Base-by-base conservation (phyloP, 805 yeast genomes). In the Zygotorulaspora chibaensis region DNA sequence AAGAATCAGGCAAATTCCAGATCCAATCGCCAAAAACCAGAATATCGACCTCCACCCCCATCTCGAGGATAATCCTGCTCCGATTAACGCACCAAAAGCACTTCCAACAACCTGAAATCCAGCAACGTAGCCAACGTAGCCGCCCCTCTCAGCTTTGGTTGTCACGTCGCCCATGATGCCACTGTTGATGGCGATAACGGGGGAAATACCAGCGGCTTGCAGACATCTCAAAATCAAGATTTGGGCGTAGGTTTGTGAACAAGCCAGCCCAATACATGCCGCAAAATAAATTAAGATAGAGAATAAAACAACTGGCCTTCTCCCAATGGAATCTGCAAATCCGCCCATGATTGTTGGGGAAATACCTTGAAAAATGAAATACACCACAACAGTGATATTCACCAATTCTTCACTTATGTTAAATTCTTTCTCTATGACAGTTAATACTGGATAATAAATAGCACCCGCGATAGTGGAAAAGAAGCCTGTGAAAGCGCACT, bases 191-290 rank as follows among this genome's bases (percentile, higher is more conserved):
- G 95, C 81, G 18, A 87, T 76, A 2, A 87, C 76, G 0, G 95
- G 88, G 0, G 93, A 81, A 4, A 83, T 81, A 11, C 86, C 88
- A 7, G 82, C 73, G 0, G 95, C 89, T 57, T 87, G 90, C n/a
- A 85, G 53, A 62, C 87, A 79, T 50, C 96, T 67, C 28, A 88
- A 66, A 1, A 82, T 76, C 6, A 84, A 64, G n/a, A 88, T 66
- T 18, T 79, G 70, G 66, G 84, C 77, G 58, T 80, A 85, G 1
- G 67, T 72, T 17, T 77, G 65, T 1, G 80, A 66, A 18, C 73
- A 68, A 0, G 95, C 87, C 11, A 88, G 62, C 0, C 85, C 93
- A 30, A 84, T 62, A 62, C 84, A 79, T 0, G 86, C 79, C 8
- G 72, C 80, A 15, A 79, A 65, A 55, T 79, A 87, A 1, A 81